Evolutionary conservation across 2,329 filamentous ascomycete species (phyloP).

Genomic region (Calonectria fujianensis): DNA sequence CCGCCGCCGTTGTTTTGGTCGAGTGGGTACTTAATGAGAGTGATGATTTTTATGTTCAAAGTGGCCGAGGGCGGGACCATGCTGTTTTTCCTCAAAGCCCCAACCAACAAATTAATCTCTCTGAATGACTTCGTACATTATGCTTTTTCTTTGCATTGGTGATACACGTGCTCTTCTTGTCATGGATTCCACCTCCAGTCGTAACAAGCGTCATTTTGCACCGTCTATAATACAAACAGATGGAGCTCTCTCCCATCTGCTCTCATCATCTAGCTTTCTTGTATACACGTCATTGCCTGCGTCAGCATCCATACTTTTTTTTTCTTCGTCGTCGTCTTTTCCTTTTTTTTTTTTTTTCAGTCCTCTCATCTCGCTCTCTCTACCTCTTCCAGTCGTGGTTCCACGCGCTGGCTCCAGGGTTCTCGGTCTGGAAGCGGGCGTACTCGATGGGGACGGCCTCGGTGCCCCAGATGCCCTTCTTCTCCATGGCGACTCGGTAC

Average conservation of each 20-base stretch:
- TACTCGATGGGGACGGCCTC: slow-evolving; percentile 93
- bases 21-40: slow-evolving; percentile 48
- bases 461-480: slow-evolving; percentile 86
- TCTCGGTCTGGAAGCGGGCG: slow-evolving; percentile 88
- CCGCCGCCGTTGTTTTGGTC: slow-evolving; percentile 37
- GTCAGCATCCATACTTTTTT: not conserved
- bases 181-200: slow-evolving; percentile 17
- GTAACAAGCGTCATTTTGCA: slow-evolving; percentile 29
- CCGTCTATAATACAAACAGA: slow-evolving; percentile 52
- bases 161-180: slow-evolving; percentile 15
- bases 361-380: slow-evolving; percentile 24
- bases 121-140: slow-evolving; percentile 32
- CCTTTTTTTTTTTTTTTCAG: not conserved
- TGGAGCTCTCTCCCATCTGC: slow-evolving; percentile 3
- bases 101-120: slow-evolving; percentile 14
- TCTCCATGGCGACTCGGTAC: slow-evolving; percentile 92
- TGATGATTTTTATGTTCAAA: slow-evolving; percentile 47
- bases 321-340: not conserved
- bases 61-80: slow-evolving; percentile 25
- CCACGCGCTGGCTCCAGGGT: slow-evolving; percentile 86
- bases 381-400: slow-evolving; percentile 91
- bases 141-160: slow-evolving; percentile 31
- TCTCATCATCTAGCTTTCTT: slow-evolving; percentile 25
- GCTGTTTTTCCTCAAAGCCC: not conserved
- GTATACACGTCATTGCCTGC: slow-evolving; percentile 23